Evolutionary conservation across 2,329 filamentous ascomycete genomes (phyloP).

Genomic region (Fulvia fulva): DNA sequence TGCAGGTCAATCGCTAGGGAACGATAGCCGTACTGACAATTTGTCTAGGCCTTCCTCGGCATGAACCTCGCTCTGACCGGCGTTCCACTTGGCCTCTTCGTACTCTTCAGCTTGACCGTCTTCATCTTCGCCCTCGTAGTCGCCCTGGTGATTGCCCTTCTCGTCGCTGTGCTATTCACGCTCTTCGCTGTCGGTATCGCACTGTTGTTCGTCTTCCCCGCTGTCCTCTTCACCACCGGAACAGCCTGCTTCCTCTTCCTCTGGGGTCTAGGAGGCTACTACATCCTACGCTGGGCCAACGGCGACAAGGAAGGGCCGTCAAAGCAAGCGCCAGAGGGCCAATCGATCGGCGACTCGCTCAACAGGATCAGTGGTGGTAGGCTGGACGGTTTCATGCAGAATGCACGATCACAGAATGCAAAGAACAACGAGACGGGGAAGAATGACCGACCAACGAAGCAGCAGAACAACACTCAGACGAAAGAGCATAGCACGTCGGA

Average conservation of each 20-base stretch:
- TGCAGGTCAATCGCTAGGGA: constrained; percentile 25
- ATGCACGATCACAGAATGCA: constrained; percentile 19
- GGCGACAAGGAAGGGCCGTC: constrained; percentile 15
- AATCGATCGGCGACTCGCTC: constrained; percentile 40
- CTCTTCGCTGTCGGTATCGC: constrained; percentile 66
- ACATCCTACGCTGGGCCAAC: constrained; percentile 41
- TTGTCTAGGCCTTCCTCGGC: constrained; percentile 60
- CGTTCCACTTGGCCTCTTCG: constrained; percentile 65
- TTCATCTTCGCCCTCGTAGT: constrained; percentile 59
- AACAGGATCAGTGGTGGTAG: constrained; percentile 39
- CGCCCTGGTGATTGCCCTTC: constrained; percentile 52
- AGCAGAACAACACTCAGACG: constrained; percentile 2
- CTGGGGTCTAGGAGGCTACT: constrained; percentile 61
- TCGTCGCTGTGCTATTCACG: constrained; percentile 56
- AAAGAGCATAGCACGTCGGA: constrained; percentile 11
- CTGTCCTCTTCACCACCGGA: constrained; percentile 62
- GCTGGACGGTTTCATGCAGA: constrained; percentile 34
- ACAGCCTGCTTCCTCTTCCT: constrained; percentile 63
- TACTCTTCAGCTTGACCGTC: constrained; percentile 60
- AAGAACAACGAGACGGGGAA: constrained; percentile 22
- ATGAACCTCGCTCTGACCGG: constrained; percentile 62
- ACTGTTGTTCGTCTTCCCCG: constrained; percentile 63
- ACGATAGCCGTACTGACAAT: neutral
- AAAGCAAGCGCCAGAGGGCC: constrained; percentile 25
- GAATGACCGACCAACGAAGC: constrained; percentile 18